Conservation (phyloP, 495 filamentous ascomycete genomes). For the Penicillium argentinense region DNA sequence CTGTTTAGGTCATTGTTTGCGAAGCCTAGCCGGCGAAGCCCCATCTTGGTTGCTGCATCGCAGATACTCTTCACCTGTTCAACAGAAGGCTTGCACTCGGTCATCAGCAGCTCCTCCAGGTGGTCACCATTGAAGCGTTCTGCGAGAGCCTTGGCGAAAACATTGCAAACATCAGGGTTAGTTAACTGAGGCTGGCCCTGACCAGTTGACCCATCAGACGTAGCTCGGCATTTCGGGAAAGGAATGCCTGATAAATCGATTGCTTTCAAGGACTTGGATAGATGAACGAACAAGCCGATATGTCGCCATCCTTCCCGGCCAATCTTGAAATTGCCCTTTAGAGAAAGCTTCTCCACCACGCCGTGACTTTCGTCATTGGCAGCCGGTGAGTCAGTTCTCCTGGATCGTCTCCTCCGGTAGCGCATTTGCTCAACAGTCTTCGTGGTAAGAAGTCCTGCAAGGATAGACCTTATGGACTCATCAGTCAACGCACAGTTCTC, state of each 20-base stretch:
- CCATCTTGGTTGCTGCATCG: conserved; percentile 71
- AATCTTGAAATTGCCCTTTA: conserved; percentile 89
- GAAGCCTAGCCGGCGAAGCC: conserved; percentile 73
- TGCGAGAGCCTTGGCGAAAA: conserved; percentile 71
- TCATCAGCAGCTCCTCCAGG: conserved; percentile 82
- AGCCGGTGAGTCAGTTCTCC: conserved; percentile 20
- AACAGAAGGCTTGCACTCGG: conserved; percentile 69
- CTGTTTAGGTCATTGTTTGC: conserved; percentile 76
- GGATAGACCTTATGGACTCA: conserved; percentile 78
- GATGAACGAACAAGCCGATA: conserved; percentile 84
- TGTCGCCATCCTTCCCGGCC: conserved; percentile 87
- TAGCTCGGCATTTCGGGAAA: conserved; percentile 58
- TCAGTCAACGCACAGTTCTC: conserved; percentile 86
- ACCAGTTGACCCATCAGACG: conserved; percentile 15
- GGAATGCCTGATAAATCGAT: conserved; percentile 83
- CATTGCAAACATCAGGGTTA: conserved; percentile 48
- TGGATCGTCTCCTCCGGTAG: conserved; percentile 40
- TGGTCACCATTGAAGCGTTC: conserved; percentile 72
- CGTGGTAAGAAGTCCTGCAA: conserved; percentile 82
- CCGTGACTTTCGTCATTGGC: conserved; percentile 54
- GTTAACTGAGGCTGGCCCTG: conserved; percentile 8
- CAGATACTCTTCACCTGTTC: conserved; percentile 71
- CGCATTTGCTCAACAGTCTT: conserved; percentile 60
- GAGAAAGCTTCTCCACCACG: conserved; percentile 78
- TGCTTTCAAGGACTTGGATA: conserved; percentile 81